A percentile compares a stretch with the other conserved stretches of the same genome.
Conservation (phyloP, 768 basidiomycete genomes). For the Lactarius deliciosus region DNA sequence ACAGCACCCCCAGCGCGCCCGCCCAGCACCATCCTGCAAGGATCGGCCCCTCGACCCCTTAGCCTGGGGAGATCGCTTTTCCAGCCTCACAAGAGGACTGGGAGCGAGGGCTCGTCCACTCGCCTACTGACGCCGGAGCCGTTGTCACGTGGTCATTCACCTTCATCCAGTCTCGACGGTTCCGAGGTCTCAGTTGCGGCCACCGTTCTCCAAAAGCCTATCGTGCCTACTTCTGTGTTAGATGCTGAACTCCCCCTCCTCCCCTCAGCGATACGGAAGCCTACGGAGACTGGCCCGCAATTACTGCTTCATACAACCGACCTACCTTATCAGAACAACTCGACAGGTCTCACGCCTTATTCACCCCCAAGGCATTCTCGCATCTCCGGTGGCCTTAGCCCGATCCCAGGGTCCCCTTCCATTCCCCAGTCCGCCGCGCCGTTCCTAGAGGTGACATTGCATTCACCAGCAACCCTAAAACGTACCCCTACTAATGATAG, state of each 20-base stretch:
- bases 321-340: not conserved
- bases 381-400: conserved; percentile 14
- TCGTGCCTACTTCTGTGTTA: conserved; percentile 30
- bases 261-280: conserved; percentile 27
- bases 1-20: conserved; percentile 6
- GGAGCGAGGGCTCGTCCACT: conserved; percentile 29
- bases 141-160: conserved; percentile 12
- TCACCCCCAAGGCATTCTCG: conserved; percentile 20
- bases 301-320: not conserved
- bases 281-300: conserved; percentile 16
- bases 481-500: conserved; percentile 4
- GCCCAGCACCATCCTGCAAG: not conserved
- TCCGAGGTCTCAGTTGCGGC: conserved; percentile 7
- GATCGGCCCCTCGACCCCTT: not conserved
- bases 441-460: conserved; percentile 12
- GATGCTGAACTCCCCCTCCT: conserved; percentile 30
- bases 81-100: conserved; percentile 17
- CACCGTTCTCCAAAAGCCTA: conserved; percentile 19
- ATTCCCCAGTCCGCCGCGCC: not conserved
- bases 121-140: conserved; percentile 23
- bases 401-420: conserved; percentile 5
- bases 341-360: conserved; percentile 11
- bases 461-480: not conserved
- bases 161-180: conserved; percentile 16
- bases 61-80: conserved; percentile 3